Percentiles rank a stretch among this genome's conserved stretches.
These are phyloP conservation scores for Ophiostoma tasmaniense DNA, from an alignment of 2,329 filamentous ascomycete genomes.

Conservation along the genomic window DNA sequence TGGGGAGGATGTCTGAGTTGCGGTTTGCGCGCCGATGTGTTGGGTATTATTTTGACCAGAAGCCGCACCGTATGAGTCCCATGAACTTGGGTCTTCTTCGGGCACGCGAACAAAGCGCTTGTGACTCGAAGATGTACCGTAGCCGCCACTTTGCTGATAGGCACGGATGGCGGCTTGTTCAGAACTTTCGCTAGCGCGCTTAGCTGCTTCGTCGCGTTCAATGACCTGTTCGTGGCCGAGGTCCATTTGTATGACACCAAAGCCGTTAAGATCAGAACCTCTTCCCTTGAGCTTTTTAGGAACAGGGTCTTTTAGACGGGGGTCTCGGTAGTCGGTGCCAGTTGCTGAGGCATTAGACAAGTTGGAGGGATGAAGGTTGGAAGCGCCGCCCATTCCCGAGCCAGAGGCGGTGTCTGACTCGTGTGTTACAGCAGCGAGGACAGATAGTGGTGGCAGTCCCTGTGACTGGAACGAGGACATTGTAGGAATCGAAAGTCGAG, in stretches of 20 bases:
- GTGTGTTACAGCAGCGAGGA: slow-evolving; percentile 16
- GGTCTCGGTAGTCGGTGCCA: slow-evolving; percentile 30
- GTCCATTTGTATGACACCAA: slow-evolving; percentile 55
- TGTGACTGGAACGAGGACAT: slow-evolving; percentile 18
- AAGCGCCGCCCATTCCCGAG: not conserved
- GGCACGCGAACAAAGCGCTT: slow-evolving; percentile 32
- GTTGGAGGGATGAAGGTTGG: not conserved
- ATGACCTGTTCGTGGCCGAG: slow-evolving; percentile 36
- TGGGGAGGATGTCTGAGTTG: slow-evolving; percentile 14
- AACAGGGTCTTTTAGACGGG: slow-evolving; percentile 48
- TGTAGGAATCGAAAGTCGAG: not conserved
- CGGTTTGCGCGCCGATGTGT: slow-evolving; percentile 5
- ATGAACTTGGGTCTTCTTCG: slow-evolving; percentile 22
- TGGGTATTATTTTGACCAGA: not conserved
- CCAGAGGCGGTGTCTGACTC: not conserved
- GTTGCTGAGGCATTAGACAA: not conserved
- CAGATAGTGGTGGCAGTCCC: slow-evolving; percentile 19
- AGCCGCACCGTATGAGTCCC: slow-evolving; percentile 14
- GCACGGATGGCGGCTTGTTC: slow-evolving; percentile 49
- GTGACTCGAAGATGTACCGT: slow-evolving; percentile 37
- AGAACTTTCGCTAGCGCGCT: slow-evolving; percentile 54
- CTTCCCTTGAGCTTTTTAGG: slow-evolving; percentile 55
- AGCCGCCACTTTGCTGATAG: slow-evolving; percentile 44
- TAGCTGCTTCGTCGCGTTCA: slow-evolving; percentile 46
- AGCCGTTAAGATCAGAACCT: slow-evolving; percentile 48